phyloP scores from a whole-genome alignment of 164 flowering plant genomes.

The Sextonia rubra region DNA sequence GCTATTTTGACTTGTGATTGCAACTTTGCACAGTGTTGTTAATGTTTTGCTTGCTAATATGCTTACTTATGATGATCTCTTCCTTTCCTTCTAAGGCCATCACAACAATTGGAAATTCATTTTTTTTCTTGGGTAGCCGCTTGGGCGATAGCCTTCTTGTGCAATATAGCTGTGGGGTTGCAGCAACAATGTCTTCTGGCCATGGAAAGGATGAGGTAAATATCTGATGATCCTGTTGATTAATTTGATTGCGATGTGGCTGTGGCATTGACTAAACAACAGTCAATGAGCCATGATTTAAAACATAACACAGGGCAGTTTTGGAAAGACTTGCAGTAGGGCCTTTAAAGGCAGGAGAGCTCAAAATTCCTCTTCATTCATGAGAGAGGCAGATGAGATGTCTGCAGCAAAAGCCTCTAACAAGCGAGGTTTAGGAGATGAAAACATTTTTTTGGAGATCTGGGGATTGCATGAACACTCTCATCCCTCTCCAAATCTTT shows the following conservation, averaged over 20 bases:
- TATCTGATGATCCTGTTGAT: conserved; percentile 1
- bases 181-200: conserved; percentile 38
- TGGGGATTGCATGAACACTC: no score
- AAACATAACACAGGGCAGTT: no score
- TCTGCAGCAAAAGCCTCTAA: no score
- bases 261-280: no score
- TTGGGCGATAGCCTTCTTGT: conserved; percentile 96
- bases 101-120: conserved; percentile 70
- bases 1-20: conserved; percentile 1
- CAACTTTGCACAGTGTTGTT: not conserved
- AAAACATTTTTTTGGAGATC: no score
- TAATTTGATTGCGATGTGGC: not conserved
- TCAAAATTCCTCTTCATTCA: no score
- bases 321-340: no score
- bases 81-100: conserved; percentile 51
- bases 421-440: no score
- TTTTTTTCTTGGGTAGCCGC: conserved; percentile 93
- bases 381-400: no score
- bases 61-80: not conserved
- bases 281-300: no score
- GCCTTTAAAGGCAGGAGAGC: no score
- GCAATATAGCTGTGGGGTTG: conserved; percentile 67
- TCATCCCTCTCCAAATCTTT: no score
- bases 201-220: conserved; percentile 81
- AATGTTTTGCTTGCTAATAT: not conserved